Base-by-base conservation (phyloP, 768 basidiomycete genomes). In the Pleurotus tuoliensis region DNA sequence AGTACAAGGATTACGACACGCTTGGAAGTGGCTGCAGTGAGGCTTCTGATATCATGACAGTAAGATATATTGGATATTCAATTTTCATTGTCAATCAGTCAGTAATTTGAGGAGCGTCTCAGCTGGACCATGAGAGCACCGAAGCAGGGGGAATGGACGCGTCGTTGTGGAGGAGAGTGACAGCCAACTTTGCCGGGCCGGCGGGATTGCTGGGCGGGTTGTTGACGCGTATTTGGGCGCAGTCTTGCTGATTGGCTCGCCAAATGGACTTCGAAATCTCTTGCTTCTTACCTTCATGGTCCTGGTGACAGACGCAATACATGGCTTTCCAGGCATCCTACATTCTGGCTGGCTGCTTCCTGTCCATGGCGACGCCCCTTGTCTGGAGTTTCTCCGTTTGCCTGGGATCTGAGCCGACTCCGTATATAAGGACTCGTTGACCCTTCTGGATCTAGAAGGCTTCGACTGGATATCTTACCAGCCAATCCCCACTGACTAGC, bases 401-500 rank as follows among this genome's bases (percentile, higher is more conserved):
- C 37, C 16, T 16, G 7, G 22, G 39, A 38, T 20, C 37, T 53
- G 15, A 37, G 39, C 22, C 37, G 16, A 22, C 39, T 37, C 24
- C n/a, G 51, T 41, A 53, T 53, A 27, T 53, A 53, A 53, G 51
- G 24, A 41, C 24, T 30, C 38, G 18, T 39, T 16, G 30, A 41
- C 39, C 5, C 37, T 22, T 41, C 51, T 53, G 51, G 38, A 53
- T 22, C 51, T 37, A 53, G 25, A 34, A 53, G 51, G 51, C 51
- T 40, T 53, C 39, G 51, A 50, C 51, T 38, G 51, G 34, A 53
- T 53, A 18, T 16, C 25, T 34, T 53, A 53, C 51, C 51, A 53
- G 51, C 51, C 51, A 53, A 51, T 53, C 39, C 30, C 30, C 39
- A 39, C 51, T 53, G 51, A 53, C 39, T 53, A 38, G 51, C 51